These are phyloP conservation scores for Rhodotorula sp. DNA, from an alignment of 1,284 basidiomycete species.

Conservation along the genomic window DNA sequence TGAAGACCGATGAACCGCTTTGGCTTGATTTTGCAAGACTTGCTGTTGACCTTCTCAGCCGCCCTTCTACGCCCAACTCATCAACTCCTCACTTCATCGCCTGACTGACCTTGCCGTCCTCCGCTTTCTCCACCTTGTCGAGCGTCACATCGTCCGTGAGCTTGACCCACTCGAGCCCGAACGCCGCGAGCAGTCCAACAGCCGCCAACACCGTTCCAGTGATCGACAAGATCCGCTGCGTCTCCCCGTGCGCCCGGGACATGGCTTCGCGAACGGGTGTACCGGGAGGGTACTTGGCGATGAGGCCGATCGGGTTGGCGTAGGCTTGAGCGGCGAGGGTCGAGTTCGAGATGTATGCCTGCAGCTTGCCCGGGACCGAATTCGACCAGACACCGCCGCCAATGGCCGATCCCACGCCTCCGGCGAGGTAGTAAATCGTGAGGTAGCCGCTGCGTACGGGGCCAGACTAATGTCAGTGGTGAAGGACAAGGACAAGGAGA, in stretches of 20 bases:
- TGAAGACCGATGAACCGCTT: too few relatives aligned
- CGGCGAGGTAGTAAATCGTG: slow-evolving; percentile 48
- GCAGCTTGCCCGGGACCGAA: slow-evolving; percentile 45
- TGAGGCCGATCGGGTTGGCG: slow-evolving; percentile 46
- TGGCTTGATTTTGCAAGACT: too few relatives aligned
- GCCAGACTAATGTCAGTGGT: neutral
- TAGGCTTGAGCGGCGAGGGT: slow-evolving; percentile 45
- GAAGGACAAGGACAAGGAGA: neutral
- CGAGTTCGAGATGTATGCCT: slow-evolving; percentile 43
- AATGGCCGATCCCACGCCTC: slow-evolving; percentile 50
- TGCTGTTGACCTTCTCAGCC: neutral
- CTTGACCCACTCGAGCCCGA: slow-evolving; percentile 43
- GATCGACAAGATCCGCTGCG: slow-evolving; percentile 48
- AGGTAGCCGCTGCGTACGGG: slow-evolving; percentile 37
- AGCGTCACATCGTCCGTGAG: slow-evolving; percentile 46
- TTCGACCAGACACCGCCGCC: slow-evolving; percentile 51
- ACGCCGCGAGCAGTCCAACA: slow-evolving; percentile 38
- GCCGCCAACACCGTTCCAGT: slow-evolving; percentile 45
- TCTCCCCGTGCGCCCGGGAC: slow-evolving; percentile 48
- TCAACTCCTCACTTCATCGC: too few relatives aligned
- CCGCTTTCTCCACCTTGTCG: slow-evolving; percentile 36
- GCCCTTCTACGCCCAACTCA: neutral
- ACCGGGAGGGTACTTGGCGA: slow-evolving; percentile 40
- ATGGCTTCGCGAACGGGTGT: slow-evolving; percentile 46
- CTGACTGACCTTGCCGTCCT: slow-evolving; percentile 13